A percentile compares a stretch with the other conserved stretches of the same genome.
Conservation (phyloP, 116 monocot genomes). For the Trichopus zeylanicus region DNA sequence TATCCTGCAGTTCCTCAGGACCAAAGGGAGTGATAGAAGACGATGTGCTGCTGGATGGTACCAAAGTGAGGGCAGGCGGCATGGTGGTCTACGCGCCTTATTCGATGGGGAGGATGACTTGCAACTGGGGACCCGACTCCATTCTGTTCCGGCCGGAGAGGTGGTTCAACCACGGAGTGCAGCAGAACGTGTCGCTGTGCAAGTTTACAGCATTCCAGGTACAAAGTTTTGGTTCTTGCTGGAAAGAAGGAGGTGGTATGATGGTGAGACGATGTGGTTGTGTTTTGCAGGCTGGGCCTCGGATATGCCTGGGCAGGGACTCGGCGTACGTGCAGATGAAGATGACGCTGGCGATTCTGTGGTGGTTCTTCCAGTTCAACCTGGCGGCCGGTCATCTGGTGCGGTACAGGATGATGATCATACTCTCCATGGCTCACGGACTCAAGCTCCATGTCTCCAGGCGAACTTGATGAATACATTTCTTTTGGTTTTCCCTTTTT, state of each 20-base stretch:
- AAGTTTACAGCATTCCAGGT: constrained; percentile 96
- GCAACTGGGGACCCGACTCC: constrained; percentile 75
- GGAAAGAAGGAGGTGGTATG: no score
- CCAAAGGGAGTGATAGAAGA: constrained; percentile 80
- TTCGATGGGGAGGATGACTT: constrained; percentile 82
- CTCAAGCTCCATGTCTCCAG: constrained; percentile 48
- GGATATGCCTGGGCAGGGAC: constrained; percentile 92
- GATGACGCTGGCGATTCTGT: constrained; percentile 76
- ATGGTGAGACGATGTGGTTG: not conserved
- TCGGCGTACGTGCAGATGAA: constrained; percentile 91
- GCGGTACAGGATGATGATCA: constrained; percentile 76
- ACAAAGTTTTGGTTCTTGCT: no score
- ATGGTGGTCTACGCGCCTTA: constrained; percentile 76
- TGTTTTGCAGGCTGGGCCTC: constrained; percentile 70
- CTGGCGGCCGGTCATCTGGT: constrained; percentile 47
- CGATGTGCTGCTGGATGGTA: constrained; percentile 86
- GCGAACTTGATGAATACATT: constrained; percentile 1
- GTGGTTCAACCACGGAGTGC: constrained; percentile 56
- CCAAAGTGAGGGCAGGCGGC: constrained; percentile 49
- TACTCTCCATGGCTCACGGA: constrained; percentile 87
- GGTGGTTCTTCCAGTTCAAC: constrained; percentile 63
- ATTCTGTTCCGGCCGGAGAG: constrained; percentile 55
- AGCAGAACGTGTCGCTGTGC: constrained; percentile 63
- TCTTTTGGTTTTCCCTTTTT: not conserved
- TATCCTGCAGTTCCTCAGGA: constrained; percentile 93